Evolutionary conservation across 192 early-diverging fungal genomes (phyloP), one percentile per base, ranked within the genome.

Genomic region (Linnemannia schmuckeri): DNA sequence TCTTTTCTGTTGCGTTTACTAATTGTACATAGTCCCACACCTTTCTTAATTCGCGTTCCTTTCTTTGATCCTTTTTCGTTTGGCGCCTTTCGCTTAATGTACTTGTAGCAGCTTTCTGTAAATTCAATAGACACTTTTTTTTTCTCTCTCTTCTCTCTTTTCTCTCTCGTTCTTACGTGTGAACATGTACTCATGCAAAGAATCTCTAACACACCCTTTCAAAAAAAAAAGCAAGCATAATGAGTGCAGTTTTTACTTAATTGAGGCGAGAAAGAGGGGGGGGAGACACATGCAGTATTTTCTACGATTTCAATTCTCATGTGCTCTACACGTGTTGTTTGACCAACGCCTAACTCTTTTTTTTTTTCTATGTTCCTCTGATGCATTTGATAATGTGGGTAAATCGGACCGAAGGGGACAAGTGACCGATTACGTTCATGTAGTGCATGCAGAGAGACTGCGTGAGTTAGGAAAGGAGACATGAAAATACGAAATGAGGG

Each of bases 21-120:
- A 74, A 66, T 80, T 72, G 70, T 74, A 74, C 40, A 74, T 80
- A 80, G 78, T 63, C 27, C 27, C 12, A 22, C 8, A 27, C 7
- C 24, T 7, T 27, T 57, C 12, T 27, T 27, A 27, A 52, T 52
- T 52, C 49, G 49, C 49, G 49, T 52, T 52, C 24, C 22, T n/a
- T 63, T 63, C 2, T 30, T 63, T 30, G 8, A 9, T 66, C 30
- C 13, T 63, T 63, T 33, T 30, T 33, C 3, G 1, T 12, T 5
- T 66, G 6, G 20, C 49, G 49, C 49, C 70, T n/a, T 42, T 41
- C 70, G 20, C 33, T 22, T 10, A 72, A 41, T 42, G 41, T 72
- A 41, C 41, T 72, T 66, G 30, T 66, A 66, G 61, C 55, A 61
- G 17, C 30, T 30, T 15, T 66, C 33, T 66, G 61, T 66, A 66